Base-by-base conservation (phyloP, 306 rosid species). In the Geum urbanum region DNA sequence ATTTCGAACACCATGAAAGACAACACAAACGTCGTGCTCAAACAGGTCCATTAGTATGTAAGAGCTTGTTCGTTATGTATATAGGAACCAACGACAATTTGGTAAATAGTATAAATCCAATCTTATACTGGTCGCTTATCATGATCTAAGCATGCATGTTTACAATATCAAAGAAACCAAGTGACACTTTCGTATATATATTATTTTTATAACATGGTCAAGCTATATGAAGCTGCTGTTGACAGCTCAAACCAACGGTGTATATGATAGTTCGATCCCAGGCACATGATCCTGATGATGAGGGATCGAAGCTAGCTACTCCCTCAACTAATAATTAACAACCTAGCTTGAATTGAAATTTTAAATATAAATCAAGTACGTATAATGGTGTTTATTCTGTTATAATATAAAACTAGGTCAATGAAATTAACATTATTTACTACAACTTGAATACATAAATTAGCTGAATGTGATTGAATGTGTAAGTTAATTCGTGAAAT, bases 181-280 rank as follows among this genome's bases (percentile, higher is more conserved):
- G 50, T 27, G 40, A 58, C 49, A 32, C 37, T 32, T 32, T 32
- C 37, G 37, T 32, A 2, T 63, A 69, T 16, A 18, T 18, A 70
- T 9, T 7, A 9, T 18, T 54, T 2, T 20, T 54, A 18, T 7
- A n/a, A 54, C 43, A 39, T 6, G n/a, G 49, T 67, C 52, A 44
- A 43, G 69, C 37, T 32, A 32, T 32, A 32, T 32, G 37, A 15
- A 18, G 58, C 14, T 67, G 52, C 39, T 20, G 63, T 67, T 58
- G 56, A 77, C 82, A 84, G 69, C 78, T 68, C 59, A 67, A 45
- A 52, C 70, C 40, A 61, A 70, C 43, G 22, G 67, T 39, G 70
- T 59, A 49, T n/a, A n/a, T n/a, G n/a, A 58, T 40, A 13, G 52
- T 10, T 46, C 22, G 57, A 32, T 32, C 37, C 37, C 12, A 48